Evolutionary conservation across 805 yeast species (phyloP).

Genomic region (Kodamaea lidongshanica): DNA sequence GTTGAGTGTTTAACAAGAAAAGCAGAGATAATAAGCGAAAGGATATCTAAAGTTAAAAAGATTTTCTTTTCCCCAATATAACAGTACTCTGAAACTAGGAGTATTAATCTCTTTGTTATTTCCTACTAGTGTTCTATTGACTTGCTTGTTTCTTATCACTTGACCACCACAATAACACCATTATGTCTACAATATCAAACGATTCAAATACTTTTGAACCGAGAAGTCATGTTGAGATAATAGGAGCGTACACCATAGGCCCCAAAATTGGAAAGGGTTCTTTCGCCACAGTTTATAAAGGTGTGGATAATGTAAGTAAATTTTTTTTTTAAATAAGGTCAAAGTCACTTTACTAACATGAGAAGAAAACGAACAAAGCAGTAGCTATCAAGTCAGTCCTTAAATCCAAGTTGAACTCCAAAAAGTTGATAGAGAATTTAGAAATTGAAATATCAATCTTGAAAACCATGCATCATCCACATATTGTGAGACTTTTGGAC

Average conservation of each 20-base stretch:
- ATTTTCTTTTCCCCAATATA: too few species aligned
- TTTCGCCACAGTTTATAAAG: conserved; percentile 92
- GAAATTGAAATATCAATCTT: conserved; percentile 89
- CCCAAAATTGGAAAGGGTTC: conserved; percentile 93
- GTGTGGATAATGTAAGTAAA: conserved; percentile 41
- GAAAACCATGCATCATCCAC: conserved; percentile 86
- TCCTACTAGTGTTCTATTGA: too few species aligned
- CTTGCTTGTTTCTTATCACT: too few species aligned
- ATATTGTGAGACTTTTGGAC: conserved; percentile 81
- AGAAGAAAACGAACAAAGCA: conserved; percentile 39
- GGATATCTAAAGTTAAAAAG: too few species aligned
- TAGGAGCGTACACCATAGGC: conserved; percentile 55
- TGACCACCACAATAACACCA: too few species aligned
- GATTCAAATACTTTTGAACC: conserved; percentile 2
- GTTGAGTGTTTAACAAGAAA: too few species aligned
- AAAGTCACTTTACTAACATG: conserved; percentile 8
- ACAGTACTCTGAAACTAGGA: too few species aligned
- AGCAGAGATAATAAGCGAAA: too few species aligned
- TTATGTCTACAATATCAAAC: conserved; percentile 5
- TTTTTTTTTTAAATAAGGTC: background rate
- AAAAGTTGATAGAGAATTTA: conserved; percentile 81
- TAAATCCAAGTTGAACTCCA: conserved; percentile 73
- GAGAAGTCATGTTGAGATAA: conserved; percentile 9
- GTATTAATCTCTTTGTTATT: too few species aligned
- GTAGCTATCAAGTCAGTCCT: conserved; percentile 90